phyloP scores from a whole-genome alignment of 495 filamentous ascomycete species.

The Tuber calosporum region DNA sequence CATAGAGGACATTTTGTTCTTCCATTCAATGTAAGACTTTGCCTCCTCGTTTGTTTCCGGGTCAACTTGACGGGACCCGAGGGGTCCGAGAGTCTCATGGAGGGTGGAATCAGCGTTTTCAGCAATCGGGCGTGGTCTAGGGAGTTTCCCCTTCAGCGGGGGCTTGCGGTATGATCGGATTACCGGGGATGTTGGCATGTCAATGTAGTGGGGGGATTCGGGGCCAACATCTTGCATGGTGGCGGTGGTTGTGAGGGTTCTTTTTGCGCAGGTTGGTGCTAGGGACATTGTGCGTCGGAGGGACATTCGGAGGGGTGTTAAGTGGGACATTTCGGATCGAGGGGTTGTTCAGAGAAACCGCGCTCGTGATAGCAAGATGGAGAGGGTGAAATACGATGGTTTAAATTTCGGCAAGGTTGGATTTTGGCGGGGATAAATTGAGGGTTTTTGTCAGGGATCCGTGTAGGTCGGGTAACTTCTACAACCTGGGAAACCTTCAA shows the following conservation, averaged over 20 bases:
- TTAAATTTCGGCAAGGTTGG: background rate
- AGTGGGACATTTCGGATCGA: background rate
- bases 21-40: slow-evolving; percentile 55
- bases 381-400: background rate
- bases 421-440: background rate
- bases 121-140: slow-evolving; percentile 56
- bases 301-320: background rate
- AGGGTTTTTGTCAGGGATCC: background rate
- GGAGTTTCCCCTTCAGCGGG: slow-evolving; percentile 59
- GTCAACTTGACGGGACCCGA: background rate
- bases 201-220: slow-evolving; percentile 67
- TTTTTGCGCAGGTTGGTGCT: background rate
- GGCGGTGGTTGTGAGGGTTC: slow-evolving; percentile 47
- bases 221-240: slow-evolving; percentile 47
- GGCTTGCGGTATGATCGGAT: slow-evolving; percentile 33
- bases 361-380: background rate
- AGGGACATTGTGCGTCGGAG: background rate
- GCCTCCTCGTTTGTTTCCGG: slow-evolving; percentile 38
- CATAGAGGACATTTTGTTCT: slow-evolving; percentile 53
- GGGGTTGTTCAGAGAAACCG: background rate
- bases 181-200: slow-evolving; percentile 53
- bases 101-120: slow-evolving; percentile 54
- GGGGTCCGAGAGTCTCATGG: slow-evolving; percentile 44
- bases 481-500: background rate
- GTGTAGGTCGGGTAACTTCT: background rate